Evolutionary conservation across 2,329 filamentous ascomycete genomes (phyloP).

Genomic region (Gnomoniopsis sp.): DNA sequence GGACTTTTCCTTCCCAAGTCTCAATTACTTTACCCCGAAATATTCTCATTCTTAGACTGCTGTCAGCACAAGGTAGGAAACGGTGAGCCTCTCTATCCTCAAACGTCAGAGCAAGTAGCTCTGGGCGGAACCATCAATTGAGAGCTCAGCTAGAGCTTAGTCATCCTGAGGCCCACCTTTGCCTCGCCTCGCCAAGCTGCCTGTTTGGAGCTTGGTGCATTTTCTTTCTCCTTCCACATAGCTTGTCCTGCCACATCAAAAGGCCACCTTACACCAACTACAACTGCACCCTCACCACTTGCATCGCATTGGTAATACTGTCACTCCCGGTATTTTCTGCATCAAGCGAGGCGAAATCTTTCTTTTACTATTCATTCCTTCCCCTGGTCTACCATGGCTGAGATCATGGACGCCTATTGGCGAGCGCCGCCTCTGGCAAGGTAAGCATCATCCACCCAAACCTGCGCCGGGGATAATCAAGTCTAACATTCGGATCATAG

Average conservation of each 20-base stretch:
- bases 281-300: neutral
- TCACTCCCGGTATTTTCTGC: neutral
- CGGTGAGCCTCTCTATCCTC: neutral
- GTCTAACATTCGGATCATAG: constrained; percentile 36
- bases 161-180: neutral
- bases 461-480: neutral
- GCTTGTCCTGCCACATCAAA: neutral
- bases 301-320: neutral
- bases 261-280: constrained; percentile 17
- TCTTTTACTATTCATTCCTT: neutral
- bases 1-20: no score
- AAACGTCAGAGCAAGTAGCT: neutral
- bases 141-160: neutral
- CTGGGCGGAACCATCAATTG: neutral
- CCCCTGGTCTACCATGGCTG: constrained; percentile 30
- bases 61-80: neutral
- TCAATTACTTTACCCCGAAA: no score
- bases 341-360: constrained; percentile 11
- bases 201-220: constrained; percentile 7
- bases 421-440: constrained; percentile 39
- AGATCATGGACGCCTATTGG: constrained; percentile 38
- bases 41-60: no score
- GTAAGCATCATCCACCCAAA: constrained; percentile 23
- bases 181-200: neutral
- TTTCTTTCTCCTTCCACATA: constrained; percentile 14